Conservation (phyloP, 2,329 filamentous ascomycete species). For the Hypoxylon sp. region DNA sequence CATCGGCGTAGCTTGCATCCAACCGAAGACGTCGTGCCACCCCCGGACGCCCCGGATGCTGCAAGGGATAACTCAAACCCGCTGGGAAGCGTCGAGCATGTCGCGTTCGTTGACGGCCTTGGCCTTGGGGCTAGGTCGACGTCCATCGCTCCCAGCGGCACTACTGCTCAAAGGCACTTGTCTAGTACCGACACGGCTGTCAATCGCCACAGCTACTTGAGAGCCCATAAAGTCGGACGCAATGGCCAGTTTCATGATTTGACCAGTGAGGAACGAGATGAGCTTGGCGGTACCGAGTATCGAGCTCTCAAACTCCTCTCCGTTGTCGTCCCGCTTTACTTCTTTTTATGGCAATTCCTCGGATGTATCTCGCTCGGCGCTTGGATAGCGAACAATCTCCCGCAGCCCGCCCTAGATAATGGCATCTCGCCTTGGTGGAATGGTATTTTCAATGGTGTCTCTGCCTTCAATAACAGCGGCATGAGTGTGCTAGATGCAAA, state of each 20-base stretch:
- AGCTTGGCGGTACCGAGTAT: constrained; percentile 75
- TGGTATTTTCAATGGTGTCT: constrained; percentile 76
- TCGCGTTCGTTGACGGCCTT: constrained; percentile 47
- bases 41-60: not conserved
- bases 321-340: constrained; percentile 73
- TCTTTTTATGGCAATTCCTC: constrained; percentile 63
- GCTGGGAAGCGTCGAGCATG: constrained; percentile 39
- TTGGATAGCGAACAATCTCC: constrained; percentile 69
- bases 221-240: constrained; percentile 57
- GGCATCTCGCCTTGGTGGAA: constrained; percentile 77
- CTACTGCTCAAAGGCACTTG: constrained; percentile 39
- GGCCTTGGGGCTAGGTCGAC: constrained; percentile 38
- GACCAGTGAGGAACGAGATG: constrained; percentile 57
- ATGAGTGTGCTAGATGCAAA: constrained; percentile 78
- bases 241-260: constrained; percentile 50
- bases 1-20: constrained; percentile 4
- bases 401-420: constrained; percentile 65
- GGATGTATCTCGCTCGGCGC: constrained; percentile 66
- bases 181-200: constrained; percentile 29
- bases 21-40: not conserved
- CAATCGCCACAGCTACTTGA: constrained; percentile 53
- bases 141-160: constrained; percentile 39
- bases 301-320: constrained; percentile 72
- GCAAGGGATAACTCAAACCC: constrained; percentile 5
- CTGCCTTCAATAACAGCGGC: constrained; percentile 80